Evolutionary conservation across 441 rosid species (phyloP), one percentile per base, ranked within the genome.

Genomic region (Gossypium trilobum): DNA sequence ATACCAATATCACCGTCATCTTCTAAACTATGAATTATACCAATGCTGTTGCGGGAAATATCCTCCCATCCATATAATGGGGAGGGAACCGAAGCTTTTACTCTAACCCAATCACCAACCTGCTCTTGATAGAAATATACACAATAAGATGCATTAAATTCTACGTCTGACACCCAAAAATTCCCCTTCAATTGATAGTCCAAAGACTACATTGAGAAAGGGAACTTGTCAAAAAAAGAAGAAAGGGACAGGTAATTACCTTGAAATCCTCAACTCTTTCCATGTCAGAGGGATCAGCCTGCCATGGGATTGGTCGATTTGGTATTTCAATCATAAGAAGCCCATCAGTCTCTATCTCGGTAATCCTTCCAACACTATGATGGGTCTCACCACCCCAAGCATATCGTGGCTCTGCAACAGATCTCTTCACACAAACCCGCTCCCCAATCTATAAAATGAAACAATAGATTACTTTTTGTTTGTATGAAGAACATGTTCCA

Each of bases 311-410:
- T 9, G 88, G 93, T 39, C 98, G 88, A 76, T 83, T 88, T 79
- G 98, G 95, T 76, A 95, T 93, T 77, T 95, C 99, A 60, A 93
- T 90, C 72, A 93, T 79, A 42, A 95, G 91, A 59, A 93, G 94
- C 73, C 99, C 99, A 81, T 95, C 98, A 75, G 84, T 90, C 84
- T 95, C 96, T 84, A 95, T 90, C 74, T 93, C 98, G 17, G 89
- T 88, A 68, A 93, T 85, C 78, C 80, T 89, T 75, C 99, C 99
- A 78, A 93, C 99, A 81, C 97, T 93, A 73, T 95, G 99, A 86
- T 93, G 99, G 33, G 98, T 95, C 87, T 95, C 99, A 57, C 98
- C 98, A 60, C 97, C 99, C 99, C 99, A 95, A 69, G 95, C 98
- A 89, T 89, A 95, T 80, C 98, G 87, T 62, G 99, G 99, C 83